These are phyloP conservation scores for Hirschfeldia incana DNA, from an alignment of 345 rosid species.

Conservation along the genomic window DNA sequence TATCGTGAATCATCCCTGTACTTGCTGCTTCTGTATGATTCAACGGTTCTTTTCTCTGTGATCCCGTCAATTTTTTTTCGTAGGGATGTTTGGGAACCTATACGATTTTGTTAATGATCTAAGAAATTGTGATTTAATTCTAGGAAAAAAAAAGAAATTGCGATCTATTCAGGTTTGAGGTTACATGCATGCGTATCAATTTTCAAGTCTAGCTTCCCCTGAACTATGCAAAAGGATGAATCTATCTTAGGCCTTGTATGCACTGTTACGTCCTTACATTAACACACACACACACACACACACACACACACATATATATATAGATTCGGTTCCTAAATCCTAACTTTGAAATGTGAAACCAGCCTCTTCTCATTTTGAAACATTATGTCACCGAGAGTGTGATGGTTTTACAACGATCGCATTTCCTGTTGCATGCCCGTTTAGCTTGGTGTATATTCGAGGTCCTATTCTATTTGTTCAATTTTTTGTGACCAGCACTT, in stretches of 20 bases:
- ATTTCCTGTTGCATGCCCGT: background rate
- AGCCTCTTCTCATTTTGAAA: background rate
- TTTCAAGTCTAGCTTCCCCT: background rate
- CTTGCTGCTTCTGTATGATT: background rate
- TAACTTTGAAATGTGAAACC: background rate
- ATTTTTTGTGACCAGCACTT: background rate
- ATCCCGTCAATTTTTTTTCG: background rate
- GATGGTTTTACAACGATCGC: slow-evolving; percentile 8
- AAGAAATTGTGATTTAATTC: background rate
- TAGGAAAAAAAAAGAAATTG: background rate
- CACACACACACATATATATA: too few relatives aligned
- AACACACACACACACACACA: background rate
- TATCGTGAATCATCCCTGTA: background rate
- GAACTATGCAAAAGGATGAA: slow-evolving; percentile 1
- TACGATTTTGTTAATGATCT: slow-evolving; percentile 9
- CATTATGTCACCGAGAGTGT: background rate
- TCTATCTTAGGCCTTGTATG: background rate
- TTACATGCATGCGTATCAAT: slow-evolving; percentile 18
- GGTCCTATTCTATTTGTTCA: background rate
- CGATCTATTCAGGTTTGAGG: background rate
- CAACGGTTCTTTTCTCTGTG: slow-evolving; percentile 6
- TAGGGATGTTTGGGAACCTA: background rate
- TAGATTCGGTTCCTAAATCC: background rate
- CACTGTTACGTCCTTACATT: background rate
- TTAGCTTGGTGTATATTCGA: background rate